These are phyloP conservation scores for Salix dunnii DNA, from an alignment of 345 rosid genomes.

Conservation along the genomic window DNA sequence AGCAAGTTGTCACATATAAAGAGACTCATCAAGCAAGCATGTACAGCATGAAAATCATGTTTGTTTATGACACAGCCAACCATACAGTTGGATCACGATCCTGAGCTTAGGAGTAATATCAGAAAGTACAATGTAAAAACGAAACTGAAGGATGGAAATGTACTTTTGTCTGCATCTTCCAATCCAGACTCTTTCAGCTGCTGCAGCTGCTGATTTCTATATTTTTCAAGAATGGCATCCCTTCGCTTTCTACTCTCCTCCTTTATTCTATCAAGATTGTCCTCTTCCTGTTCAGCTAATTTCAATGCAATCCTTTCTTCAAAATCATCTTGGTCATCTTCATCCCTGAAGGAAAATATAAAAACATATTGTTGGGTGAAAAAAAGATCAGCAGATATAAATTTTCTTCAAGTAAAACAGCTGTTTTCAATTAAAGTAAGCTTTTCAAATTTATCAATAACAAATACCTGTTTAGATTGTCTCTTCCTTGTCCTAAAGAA, in stretches of 20 bases:
- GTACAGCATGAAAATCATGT: not conserved
- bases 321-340: conserved; percentile 58
- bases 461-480: conserved; percentile 44
- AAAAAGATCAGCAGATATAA: not conserved
- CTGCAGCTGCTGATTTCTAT: conserved; percentile 51
- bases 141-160: not conserved
- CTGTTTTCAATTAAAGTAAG: conserved; percentile 2
- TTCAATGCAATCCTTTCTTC: conserved; percentile 56
- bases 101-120: not conserved
- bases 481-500: conserved; percentile 31
- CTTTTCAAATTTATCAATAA: not conserved
- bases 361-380: not conserved
- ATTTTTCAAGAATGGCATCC: conserved; percentile 76
- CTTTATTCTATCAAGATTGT: conserved; percentile 74
- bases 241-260: conserved; percentile 87
- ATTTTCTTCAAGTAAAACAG: not conserved
- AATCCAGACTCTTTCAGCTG: conserved; percentile 36
- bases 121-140: not conserved
- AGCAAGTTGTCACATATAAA: not conserved
- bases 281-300: conserved; percentile 76
- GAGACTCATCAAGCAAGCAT: not conserved
- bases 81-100: not conserved
- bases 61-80: not conserved
- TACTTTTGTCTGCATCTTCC: conserved; percentile 45
- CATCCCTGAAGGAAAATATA: conserved; percentile 42